Evolutionary conservation across 257 asterid genomes (phyloP).

Genomic region (Lycium ferocissimum): DNA sequence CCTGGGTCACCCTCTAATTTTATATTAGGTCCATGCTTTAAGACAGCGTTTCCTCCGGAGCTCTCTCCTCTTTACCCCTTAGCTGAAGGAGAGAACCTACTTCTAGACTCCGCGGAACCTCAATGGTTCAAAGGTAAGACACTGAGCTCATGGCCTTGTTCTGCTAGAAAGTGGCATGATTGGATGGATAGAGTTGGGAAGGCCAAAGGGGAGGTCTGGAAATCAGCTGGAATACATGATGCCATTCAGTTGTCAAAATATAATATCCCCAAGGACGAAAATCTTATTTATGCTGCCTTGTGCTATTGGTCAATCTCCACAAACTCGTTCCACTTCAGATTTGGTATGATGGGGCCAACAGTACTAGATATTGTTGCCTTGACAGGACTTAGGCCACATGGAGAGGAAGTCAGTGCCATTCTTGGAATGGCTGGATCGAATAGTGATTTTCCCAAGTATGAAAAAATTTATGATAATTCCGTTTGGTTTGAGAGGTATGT

Average conservation of each 20-base stretch:
- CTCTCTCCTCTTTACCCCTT: slow-evolving; percentile 20
- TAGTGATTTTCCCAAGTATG: too few species aligned
- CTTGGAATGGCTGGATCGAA: too few species aligned
- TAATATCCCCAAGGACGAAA: not conserved
- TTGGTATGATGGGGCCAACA: slow-evolving; percentile 14
- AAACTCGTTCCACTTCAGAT: slow-evolving; percentile 24
- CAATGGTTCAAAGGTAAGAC: not conserved
- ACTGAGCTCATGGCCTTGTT: too few species aligned
- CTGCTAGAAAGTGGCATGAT: too few species aligned
- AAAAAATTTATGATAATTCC: too few species aligned
- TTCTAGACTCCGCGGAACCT: not conserved
- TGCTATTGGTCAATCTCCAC: slow-evolving; percentile 23
- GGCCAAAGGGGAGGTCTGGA: not conserved
- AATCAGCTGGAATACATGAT: not conserved
- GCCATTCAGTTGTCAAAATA: slow-evolving; percentile 13
- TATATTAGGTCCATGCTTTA: slow-evolving; percentile 34
- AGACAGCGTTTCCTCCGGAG: not conserved
- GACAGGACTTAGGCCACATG: slow-evolving; percentile 18
- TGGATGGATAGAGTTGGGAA: slow-evolving; percentile 4
- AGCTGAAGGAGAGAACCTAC: slow-evolving; percentile 31
- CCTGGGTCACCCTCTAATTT: not conserved
- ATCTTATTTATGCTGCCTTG: slow-evolving; percentile 17
- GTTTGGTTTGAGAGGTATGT: too few species aligned
- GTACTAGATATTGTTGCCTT: slow-evolving; percentile 23
- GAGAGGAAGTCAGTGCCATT: not conserved